Base-by-base conservation (phyloP, 805 yeast genomes). In the Debaryomyces hansenii region DNA sequence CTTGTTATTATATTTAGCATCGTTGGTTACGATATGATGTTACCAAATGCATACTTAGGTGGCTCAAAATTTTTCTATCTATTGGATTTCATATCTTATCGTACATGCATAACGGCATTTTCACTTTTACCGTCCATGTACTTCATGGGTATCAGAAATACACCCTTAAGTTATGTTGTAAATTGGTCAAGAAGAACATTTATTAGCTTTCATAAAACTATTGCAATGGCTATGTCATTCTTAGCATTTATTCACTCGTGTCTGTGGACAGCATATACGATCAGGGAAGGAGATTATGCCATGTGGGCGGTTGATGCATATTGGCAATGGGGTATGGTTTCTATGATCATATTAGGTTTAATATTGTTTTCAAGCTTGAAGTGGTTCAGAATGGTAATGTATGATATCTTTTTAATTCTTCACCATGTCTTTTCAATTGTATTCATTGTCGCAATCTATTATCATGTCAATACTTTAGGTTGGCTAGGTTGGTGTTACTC, bases 331-430 rank as follows among this genome's bases (percentile, higher is more conserved):
- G 46, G 41, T 28, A 28, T 42, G 7, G 20, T 31, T 9, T 28
- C 33, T 18, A 35, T 37, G 35, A 21, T 37, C 7, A 14, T 46
- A 2, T 15, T 50, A 7, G 50, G 53, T 10, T 41, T 58, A 24
- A 44, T 59, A 46, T 4, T 58, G 6, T 20, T 41, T 10, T 50
- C 48, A 6, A 48, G 65, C 14, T 20, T 54, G 7, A 16, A 38
- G 24, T 18, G 11, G 12, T 27, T 38, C 24, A 38, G 47, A 37
- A 42, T 27, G 18, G 20, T 42, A 4, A 16, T 42, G 28, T 42
- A 42, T 37, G 46, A 42, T 5, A 14, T 15, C 5, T 42, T 42
- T 37, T 31, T 42, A 20, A 29, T 42, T 10, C 27, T 37, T 3
- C 46, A 42, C 21, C 32, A 42, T 11, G 9, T 42, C 5, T 33